Percentiles rank a stretch among this genome's conserved stretches.
Conservation (phyloP, 768 basidiomycete species). For the Xanthoconium stramineum region DNA sequence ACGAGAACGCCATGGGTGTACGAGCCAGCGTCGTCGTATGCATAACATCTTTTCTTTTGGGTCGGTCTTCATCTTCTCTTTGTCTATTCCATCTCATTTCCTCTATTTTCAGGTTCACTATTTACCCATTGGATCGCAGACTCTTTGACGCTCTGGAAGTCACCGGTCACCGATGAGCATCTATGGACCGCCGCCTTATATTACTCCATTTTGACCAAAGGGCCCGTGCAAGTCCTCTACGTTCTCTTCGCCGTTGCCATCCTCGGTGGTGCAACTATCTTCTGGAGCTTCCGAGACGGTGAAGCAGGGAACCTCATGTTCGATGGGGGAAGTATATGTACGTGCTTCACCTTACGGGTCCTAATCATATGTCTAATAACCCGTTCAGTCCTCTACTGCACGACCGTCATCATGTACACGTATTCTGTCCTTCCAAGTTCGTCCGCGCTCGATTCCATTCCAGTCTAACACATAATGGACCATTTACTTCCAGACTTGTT, state of each 20-base stretch:
- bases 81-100: neutral
- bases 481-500: slow-evolving; percentile 44
- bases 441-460: slow-evolving; percentile 25
- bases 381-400: slow-evolving; percentile 66
- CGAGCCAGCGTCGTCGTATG: slow-evolving; percentile 73
- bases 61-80: slow-evolving; percentile 34
- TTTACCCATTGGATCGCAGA: slow-evolving; percentile 95
- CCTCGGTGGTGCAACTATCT: slow-evolving; percentile 62
- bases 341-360: slow-evolving; percentile 26
- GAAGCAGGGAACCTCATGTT: slow-evolving; percentile 87
- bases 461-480: slow-evolving; percentile 6
- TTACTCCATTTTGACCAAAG: slow-evolving; percentile 73
- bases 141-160: slow-evolving; percentile 86
- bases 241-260: slow-evolving; percentile 52
- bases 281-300: slow-evolving; percentile 77
- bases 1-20: slow-evolving; percentile 52
- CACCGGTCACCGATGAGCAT: slow-evolving; percentile 79
- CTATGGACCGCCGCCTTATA: slow-evolving; percentile 82
- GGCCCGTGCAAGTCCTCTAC: slow-evolving; percentile 54
- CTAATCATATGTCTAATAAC: neutral
- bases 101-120: slow-evolving; percentile 52
- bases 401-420: slow-evolving; percentile 67
- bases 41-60: slow-evolving; percentile 77
- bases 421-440: slow-evolving; percentile 78
- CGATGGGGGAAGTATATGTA: slow-evolving; percentile 86